Conservation (phyloP, 768 basidiomycete genomes). For the Macrocybe gigantea region DNA sequence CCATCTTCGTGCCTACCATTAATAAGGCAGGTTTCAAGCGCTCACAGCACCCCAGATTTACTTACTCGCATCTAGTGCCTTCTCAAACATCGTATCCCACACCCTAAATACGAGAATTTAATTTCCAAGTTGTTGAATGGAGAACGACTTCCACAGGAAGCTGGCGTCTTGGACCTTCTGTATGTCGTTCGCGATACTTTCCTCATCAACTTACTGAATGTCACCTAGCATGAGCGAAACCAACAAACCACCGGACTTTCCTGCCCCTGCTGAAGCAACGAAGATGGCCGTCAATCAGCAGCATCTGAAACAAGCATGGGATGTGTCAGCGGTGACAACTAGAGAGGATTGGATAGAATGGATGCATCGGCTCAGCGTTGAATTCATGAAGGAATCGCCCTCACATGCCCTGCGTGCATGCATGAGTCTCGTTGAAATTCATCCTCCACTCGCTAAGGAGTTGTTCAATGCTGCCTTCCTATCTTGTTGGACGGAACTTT, state of each 20-base stretch:
- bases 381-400: slow-evolving; percentile 97
- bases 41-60: not conserved
- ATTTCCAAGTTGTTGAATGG: slow-evolving; percentile 88
- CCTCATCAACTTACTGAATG: slow-evolving; percentile 2
- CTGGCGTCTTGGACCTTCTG: slow-evolving; percentile 64
- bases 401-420: slow-evolving; percentile 97
- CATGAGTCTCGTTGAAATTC: slow-evolving; percentile 88
- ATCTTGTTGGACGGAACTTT: slow-evolving; percentile 95
- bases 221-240: slow-evolving; percentile 46
- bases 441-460: slow-evolving; percentile 87
- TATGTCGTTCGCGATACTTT: slow-evolving; percentile 23
- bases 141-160: slow-evolving; percentile 86
- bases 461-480: slow-evolving; percentile 98
- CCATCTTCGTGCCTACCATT: slow-evolving; percentile 96
- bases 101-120: slow-evolving; percentile 82
- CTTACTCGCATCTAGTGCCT: slow-evolving; percentile 46
- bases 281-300: slow-evolving; percentile 96
- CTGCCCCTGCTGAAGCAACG: slow-evolving; percentile 79
- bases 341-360: slow-evolving; percentile 92
- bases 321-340: slow-evolving; percentile 68
- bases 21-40: slow-evolving; percentile 62
- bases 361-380: slow-evolving; percentile 89
- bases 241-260: slow-evolving; percentile 61
- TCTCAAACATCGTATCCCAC: slow-evolving; percentile 67
- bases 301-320: slow-evolving; percentile 96